Conservation (phyloP, 2,329 filamentous ascomycete genomes). For the Cytospora chrysosperma region DNA sequence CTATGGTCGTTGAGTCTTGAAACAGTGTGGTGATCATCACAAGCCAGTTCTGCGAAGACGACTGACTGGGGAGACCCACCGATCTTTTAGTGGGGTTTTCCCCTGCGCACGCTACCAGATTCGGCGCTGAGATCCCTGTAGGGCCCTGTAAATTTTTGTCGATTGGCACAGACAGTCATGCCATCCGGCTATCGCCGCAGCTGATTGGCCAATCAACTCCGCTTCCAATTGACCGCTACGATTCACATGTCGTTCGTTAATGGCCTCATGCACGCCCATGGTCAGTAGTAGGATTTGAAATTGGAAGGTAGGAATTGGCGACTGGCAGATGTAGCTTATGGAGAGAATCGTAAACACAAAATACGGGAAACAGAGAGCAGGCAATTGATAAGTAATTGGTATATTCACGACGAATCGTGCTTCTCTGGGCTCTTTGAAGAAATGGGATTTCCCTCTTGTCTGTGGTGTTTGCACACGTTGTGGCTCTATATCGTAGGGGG, state of each 20-base stretch:
- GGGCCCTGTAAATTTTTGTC: conserved; percentile 10
- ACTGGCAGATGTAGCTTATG: neutral
- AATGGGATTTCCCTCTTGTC: neutral
- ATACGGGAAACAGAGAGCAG: neutral
- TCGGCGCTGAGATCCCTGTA: conserved; percentile 4
- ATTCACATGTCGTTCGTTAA: conserved; percentile 24
- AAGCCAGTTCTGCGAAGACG: conserved; percentile 10
- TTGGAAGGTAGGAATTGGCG: neutral
- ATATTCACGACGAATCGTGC: neutral
- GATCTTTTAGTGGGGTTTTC: neutral
- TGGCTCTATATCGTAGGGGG: neutral
- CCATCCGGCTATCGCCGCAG: conserved; percentile 23
- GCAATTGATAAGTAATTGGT: neutral
- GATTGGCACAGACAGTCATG: conserved; percentile 21
- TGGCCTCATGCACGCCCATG: conserved; percentile 18
- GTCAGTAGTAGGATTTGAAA: neutral
- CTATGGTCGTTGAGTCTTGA: neutral
- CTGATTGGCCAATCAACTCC: conserved; percentile 24
- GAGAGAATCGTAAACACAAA: neutral
- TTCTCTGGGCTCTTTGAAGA: neutral
- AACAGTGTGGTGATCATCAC: conserved; percentile 19
- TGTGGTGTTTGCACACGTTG: neutral
- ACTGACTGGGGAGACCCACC: conserved; percentile 4
- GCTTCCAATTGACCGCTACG: conserved; percentile 18
- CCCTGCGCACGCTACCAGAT: conserved; percentile 9